These are phyloP conservation scores for Trifolium fragiferum DNA, from an alignment of 306 rosid genomes.

Conservation along the genomic window DNA sequence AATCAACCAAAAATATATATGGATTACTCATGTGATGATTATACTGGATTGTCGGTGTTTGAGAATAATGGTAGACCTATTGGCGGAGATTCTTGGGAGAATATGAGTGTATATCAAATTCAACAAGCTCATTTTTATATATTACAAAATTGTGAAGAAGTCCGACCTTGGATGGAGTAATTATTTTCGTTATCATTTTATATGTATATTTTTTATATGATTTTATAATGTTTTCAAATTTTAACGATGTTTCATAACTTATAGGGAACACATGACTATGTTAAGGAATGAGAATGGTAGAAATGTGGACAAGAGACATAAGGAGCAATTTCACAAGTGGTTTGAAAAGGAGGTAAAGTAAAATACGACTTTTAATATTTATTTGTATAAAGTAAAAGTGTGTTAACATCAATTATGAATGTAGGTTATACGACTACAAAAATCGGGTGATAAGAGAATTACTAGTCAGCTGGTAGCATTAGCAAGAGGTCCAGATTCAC, in stretches of 20 bases:
- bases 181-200: not conserved
- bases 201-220: too few relatives aligned
- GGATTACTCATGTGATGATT: not conserved
- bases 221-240: too few relatives aligned
- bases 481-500: constrained; percentile 1
- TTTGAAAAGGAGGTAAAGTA: not conserved
- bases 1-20: not conserved
- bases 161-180: not conserved
- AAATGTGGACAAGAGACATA: not conserved
- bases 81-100: not conserved
- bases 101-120: not conserved
- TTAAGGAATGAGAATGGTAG: not conserved
- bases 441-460: not conserved
- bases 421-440: not conserved
- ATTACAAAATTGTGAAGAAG: constrained; percentile 8
- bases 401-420: not conserved
- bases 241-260: not conserved
- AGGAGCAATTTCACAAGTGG: not conserved
- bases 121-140: constrained; percentile 2
- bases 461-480: not conserved
- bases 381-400: too few relatives aligned
- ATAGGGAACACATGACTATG: not conserved
- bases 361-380: too few relatives aligned
- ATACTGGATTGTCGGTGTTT: not conserved
- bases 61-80: not conserved